A percentile compares a stretch with the other conserved stretches of the same genome.
Evolutionary conservation across 2,329 filamentous ascomycete genomes (phyloP).

Genomic region (Akanthomyces muscarius): DNA sequence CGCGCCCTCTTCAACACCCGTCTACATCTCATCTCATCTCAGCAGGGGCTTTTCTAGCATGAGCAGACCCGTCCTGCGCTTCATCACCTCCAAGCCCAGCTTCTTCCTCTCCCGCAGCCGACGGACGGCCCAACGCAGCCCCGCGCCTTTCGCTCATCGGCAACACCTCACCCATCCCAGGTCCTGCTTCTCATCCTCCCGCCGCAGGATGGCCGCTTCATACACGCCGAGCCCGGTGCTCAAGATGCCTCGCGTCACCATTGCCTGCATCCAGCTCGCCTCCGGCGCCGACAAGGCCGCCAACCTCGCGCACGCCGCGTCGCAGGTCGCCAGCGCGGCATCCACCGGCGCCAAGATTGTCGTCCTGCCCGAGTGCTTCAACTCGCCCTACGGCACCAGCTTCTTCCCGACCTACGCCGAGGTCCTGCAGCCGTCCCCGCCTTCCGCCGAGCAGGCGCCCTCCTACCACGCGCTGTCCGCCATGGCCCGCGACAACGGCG

Average conservation of each 20-base stretch:
- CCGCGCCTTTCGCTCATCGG: background rate
- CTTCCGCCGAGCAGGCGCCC: conserved; percentile 65
- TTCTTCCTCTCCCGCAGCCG: background rate
- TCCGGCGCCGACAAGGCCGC: conserved; percentile 76
- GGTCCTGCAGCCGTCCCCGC: conserved; percentile 72
- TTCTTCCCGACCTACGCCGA: conserved; percentile 93
- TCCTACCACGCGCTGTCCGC: conserved; percentile 79
- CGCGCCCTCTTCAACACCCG: too few relatives aligned
- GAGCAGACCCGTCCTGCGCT: conserved; percentile 2
- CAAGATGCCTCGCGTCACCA: conserved; percentile 66
- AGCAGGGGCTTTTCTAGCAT: background rate
- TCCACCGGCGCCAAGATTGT: conserved; percentile 73
- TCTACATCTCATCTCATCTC: too few relatives aligned
- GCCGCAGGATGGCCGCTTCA: conserved; percentile 12
- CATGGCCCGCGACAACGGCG: conserved; percentile 72
- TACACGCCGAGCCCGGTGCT: conserved; percentile 43
- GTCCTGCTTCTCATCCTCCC: background rate
- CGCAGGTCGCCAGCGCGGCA: conserved; percentile 73
- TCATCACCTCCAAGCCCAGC: background rate
- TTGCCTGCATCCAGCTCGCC: conserved; percentile 78
- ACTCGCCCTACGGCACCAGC: conserved; percentile 88
- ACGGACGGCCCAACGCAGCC: background rate
- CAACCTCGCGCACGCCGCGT: conserved; percentile 77
- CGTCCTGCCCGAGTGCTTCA: conserved; percentile 97
- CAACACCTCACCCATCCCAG: background rate